A percentile compares a stretch with the other conserved stretches of the same genome.
Conservation (phyloP, 345 rosid genomes). For the Salix exigua region DNA sequence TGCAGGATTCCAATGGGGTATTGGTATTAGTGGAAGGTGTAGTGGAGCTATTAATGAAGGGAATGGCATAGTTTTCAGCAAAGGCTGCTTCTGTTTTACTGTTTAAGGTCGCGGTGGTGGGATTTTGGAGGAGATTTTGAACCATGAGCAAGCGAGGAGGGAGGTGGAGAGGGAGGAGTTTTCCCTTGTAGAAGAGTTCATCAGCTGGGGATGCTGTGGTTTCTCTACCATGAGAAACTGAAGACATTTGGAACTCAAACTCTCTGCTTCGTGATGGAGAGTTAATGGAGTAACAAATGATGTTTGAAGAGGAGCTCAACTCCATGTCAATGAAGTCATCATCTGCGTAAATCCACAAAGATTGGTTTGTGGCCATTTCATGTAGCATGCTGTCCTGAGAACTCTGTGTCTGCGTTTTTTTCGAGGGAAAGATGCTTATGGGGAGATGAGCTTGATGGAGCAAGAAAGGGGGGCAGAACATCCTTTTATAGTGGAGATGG, state of each 20-base stretch:
- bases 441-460: conserved; percentile 27
- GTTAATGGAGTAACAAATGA: conserved; percentile 37
- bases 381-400: background rate
- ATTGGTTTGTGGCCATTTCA: conserved; percentile 9
- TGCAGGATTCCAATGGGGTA: conserved; percentile 35
- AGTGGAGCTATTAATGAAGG: conserved; percentile 8
- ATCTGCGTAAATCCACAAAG: conserved; percentile 18
- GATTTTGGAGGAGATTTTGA: conserved; percentile 52
- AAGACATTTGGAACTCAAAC: conserved; percentile 84
- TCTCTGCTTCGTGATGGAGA: conserved; percentile 68
- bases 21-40: conserved; percentile 18
- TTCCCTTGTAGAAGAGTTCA: conserved; percentile 90
- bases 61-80: conserved; percentile 25
- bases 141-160: conserved; percentile 83
- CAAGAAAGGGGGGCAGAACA: conserved; percentile 22
- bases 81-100: conserved; percentile 21
- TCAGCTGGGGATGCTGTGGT: conserved; percentile 64
- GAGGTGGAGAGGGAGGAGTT: conserved; percentile 90
- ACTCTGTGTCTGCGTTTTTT: conserved; percentile 14
- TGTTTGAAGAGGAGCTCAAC: conserved; percentile 46
- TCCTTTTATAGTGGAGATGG: conserved; percentile 41
- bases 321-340: conserved; percentile 84
- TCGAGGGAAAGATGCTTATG: conserved; percentile 19
- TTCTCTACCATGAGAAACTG: conserved; percentile 37
- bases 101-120: conserved; percentile 12